Conservation (phyloP, 306 rosid species). For the Hippophae rhamnoides region DNA sequence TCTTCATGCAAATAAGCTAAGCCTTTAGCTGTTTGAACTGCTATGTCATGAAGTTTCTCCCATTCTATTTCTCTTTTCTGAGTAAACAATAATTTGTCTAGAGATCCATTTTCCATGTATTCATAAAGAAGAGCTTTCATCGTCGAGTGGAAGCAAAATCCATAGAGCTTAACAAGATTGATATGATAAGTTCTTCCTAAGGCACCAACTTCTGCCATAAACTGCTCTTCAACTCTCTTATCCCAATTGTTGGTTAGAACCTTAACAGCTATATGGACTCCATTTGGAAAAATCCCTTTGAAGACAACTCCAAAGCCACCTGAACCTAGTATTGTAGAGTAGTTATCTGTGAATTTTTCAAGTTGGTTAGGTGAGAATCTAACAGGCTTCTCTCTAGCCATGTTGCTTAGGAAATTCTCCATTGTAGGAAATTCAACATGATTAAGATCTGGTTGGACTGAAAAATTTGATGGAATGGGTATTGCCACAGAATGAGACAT, state of each 20-base stretch:
- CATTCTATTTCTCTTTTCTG: background rate
- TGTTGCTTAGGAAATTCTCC: slow-evolving; percentile 4
- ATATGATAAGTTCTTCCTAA: slow-evolving; percentile 8
- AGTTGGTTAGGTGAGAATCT: slow-evolving; percentile 4
- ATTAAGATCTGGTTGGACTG: background rate
- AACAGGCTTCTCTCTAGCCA: slow-evolving; percentile 8
- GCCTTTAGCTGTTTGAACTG: slow-evolving; percentile 6
- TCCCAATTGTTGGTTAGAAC: background rate
- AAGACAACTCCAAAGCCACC: slow-evolving; percentile 1
- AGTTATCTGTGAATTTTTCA: background rate
- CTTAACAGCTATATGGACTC: slow-evolving; percentile 9
- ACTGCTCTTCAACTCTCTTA: slow-evolving; percentile 7
- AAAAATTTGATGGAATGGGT: slow-evolving; percentile 5
- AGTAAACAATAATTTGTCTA: slow-evolving; percentile 4
- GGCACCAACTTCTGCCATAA: slow-evolving; percentile 14
- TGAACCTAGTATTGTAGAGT: background rate
- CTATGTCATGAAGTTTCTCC: slow-evolving; percentile 1
- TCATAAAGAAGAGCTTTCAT: background rate
- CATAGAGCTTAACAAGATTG: slow-evolving; percentile 13
- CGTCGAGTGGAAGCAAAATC: slow-evolving; percentile 5
- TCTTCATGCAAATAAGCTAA: slow-evolving; percentile 14
- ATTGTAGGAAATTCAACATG: slow-evolving; percentile 25
- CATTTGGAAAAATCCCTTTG: slow-evolving; percentile 2
- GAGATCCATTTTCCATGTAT: slow-evolving; percentile 7
- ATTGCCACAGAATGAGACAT: slow-evolving; percentile 14